Base-by-base conservation (phyloP, 2,329 filamentous ascomycete species). In the Talaromyces rugulosus region DNA sequence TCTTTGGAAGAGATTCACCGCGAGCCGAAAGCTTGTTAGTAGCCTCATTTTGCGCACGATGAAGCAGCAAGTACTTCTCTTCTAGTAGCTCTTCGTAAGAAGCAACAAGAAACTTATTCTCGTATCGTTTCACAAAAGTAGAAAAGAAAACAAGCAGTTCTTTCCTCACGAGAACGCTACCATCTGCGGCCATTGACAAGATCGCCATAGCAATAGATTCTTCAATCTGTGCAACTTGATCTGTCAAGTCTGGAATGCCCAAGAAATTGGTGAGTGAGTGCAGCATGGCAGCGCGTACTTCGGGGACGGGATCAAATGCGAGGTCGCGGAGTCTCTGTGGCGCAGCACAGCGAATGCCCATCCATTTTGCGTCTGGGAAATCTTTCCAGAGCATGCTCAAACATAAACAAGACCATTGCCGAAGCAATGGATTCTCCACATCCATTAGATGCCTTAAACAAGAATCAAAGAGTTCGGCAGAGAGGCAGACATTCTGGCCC, bases 351-450 rank as follows among this genome's bases (percentile, higher is more conserved):
- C 91, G 84, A 64, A 98, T 96, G n/a, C 92, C 95, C 67, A 90
- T 86, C 91, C 94, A 98, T 74, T 98, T 98, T 0, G 93, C 94
- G 72, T 97, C 92, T 1, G 92, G 87, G 58, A 93, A 89, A 69
- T 96, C 90, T 66, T 89, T 85, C 93, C 94, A 98, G 27, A 99
- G 82, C 80, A 97, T 94, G 73, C 94, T 96, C 64, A 99, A 86
- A 76, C 94, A 98, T 8, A 99, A 82, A 72, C 93, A 96, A 18
- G 92, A 93, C 92, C 95, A 99, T 74, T 99, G 95, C 44, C 95
- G 85, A 55, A 99, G 81, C 9, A 99, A 81, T 1, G 92, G 90
- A 67, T 96, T 97, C 65, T 96, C 89, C 62, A 89, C 86, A 72
- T 97, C 95, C 64, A 87, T 85, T 47, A 98, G 81, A 75, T 98